Evolutionary conservation across 352 stramenopile species (phyloP), one percentile per base, ranked within the genome.

Genomic region (Aphanomyces astaci): DNA sequence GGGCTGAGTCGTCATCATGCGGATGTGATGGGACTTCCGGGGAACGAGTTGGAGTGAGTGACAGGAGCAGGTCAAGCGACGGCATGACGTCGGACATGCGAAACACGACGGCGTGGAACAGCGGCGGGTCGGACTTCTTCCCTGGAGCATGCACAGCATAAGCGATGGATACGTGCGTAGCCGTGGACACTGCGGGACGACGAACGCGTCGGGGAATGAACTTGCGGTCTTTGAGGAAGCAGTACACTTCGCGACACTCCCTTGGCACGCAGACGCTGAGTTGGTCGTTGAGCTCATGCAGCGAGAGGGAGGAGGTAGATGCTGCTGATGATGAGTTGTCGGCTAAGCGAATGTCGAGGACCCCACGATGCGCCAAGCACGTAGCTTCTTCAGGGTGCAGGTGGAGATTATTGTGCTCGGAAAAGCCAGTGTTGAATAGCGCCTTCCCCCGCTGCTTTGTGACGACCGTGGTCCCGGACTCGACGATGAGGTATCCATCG

Each of bases 401-500:
- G 22, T 81, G 81, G 19, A 87, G 69, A 24, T 7, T 22, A 4
- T 40, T 24, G 69, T 74, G 74, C 48, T 70, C 45, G 30, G 75
- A 77, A 28, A 76, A 71, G 2, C 85, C 85, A 79, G 91, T 88
- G 69, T 90, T 84, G 64, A 91, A 91, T 15, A 90, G 75, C 67
- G 89, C 64, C 5, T 84, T 80, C 0, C 85, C 85, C 19, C 81
- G 83, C 70, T 93, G 85, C 22, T 78, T 73, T 62, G 82, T 90
- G 30, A 93, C 73, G 60, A 81, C 72, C 45, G 82, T 90, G 71
- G 91, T 76, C 15, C 81, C 80, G 62, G 79, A 80, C 30, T 45
- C 56, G 1, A 56, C 40, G 55, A 90, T 80, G 3, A 68, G 31
- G 2, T n/a, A 4, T 19, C 48, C 62, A 22, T 17, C 43, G 10